Evolutionary conservation across 2,329 filamentous ascomycete genomes (phyloP), one percentile per base, ranked within the genome.

Genomic region (Beauveria rudraprayagi): DNA sequence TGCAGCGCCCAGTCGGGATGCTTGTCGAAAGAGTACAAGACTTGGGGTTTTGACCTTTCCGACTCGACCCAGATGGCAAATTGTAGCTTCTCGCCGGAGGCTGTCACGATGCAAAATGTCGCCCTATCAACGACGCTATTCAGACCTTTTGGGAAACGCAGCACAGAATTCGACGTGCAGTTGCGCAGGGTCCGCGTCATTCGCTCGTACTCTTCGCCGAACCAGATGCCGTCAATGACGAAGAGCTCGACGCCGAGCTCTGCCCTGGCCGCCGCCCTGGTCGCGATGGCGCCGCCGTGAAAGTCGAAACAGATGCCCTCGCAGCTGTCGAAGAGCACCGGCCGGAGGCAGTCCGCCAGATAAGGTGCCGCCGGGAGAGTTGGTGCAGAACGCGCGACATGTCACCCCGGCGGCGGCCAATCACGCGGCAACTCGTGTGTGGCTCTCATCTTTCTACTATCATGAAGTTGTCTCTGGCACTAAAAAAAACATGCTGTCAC

Each of bases 21-120:
- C 52, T 81, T 72, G 0, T 78, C 70, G 67, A 88, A 37, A 88
- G 2, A 88, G 74, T 3, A 75, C 78, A 22, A 0, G 84, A 87
- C 56, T 83, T 81, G 1, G 81, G 80, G 61, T 1, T 84, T 86
- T 51, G 87, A 80, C 85, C 88, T 88, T 65, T 88, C 85, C 0
- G 84, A 84, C 67, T 88, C 85, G 2, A 88, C 77, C 85, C 85
- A 88, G 5, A 88, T 76, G 22, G 85, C 85, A 63, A 88, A 88
- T 11, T 78, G 75, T 52, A 88, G 69, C 2, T 78, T 76, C 0
- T 74, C 72, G 0, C 77, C 75, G 0, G 79, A 75, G 26, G 80
- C 78, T 2, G 76, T 70, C 0, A 79, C 76, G 2, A 76, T 72
- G 5, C 84, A 74, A 9, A 75, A 71, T 4, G 77, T 83, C 34